Conservation (phyloP, 768 basidiomycete species). For the Hemileccinum rubropunctum region DNA sequence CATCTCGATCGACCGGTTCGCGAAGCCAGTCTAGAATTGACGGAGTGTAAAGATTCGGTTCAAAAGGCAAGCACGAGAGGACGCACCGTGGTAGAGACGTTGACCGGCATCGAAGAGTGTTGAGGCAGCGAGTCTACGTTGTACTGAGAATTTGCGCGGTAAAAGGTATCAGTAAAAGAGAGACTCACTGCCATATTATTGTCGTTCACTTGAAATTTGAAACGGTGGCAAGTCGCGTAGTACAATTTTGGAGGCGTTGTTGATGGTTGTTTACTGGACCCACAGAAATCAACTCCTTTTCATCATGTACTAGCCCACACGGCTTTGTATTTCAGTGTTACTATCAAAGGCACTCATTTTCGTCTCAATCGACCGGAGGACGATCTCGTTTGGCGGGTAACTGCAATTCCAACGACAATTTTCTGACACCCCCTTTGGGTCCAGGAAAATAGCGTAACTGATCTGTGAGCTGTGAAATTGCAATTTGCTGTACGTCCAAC, state of each 20-base stretch:
- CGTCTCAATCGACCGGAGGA: too few species aligned
- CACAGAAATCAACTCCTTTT: too few species aligned
- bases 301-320: too few species aligned
- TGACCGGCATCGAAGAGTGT: conserved; percentile 18
- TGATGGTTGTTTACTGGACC: conserved; percentile 14
- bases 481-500: too few species aligned
- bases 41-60: neutral
- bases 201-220: conserved; percentile 12
- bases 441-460: too few species aligned
- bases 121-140: conserved; percentile 21
- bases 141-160: neutral
- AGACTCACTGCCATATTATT: conserved; percentile 23
- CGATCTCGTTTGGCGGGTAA: too few species aligned
- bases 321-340: too few species aligned
- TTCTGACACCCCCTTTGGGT: too few species aligned
- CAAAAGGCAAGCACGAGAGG: neutral
- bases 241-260: conserved; percentile 24
- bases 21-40: conserved; percentile 17
- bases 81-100: conserved; percentile 14
- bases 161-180: neutral
- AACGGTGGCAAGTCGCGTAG: neutral
- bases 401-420: too few species aligned
- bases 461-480: too few species aligned
- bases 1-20: conserved; percentile 46
- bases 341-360: too few species aligned